phyloP scores from a whole-genome alignment of 257 asterid species.

The Linderniella brevidens region DNA sequence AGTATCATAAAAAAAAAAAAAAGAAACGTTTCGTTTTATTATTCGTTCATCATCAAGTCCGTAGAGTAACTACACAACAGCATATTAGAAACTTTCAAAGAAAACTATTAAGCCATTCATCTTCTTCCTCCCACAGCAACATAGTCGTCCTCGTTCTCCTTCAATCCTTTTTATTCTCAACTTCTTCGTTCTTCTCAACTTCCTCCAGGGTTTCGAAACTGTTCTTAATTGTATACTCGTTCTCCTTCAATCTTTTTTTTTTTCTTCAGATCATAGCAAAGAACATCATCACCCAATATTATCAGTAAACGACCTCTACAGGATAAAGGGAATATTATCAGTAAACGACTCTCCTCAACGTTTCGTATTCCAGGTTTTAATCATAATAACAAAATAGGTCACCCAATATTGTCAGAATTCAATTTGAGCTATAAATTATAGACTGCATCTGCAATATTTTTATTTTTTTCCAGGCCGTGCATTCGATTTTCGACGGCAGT shows the following conservation, averaged over 20 bases:
- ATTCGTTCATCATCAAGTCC: too few species aligned
- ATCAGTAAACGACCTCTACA: slow-evolving; percentile 79
- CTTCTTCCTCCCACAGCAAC: too few species aligned
- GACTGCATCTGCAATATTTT: slow-evolving; percentile 5
- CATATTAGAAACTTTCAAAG: too few species aligned
- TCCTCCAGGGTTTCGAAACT: too few species aligned
- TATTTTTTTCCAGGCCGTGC: slow-evolving; percentile 97
- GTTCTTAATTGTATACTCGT: too few species aligned
- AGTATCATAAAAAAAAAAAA: too few species aligned
- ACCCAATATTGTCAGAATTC: background rate
- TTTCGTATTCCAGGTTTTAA: slow-evolving; percentile 67
- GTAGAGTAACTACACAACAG: too few species aligned
- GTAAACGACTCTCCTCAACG: slow-evolving; percentile 66
- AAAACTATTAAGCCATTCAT: too few species aligned
- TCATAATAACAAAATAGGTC: background rate
- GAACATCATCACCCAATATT: slow-evolving; percentile 53
- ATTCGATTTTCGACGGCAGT: slow-evolving; percentile 65
- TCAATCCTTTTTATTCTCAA: too few species aligned
- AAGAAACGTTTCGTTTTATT: too few species aligned
- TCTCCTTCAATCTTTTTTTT: background rate
- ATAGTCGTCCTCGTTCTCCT: too few species aligned
- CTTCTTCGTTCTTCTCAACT: too few species aligned
- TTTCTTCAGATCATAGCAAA: slow-evolving; percentile 36
- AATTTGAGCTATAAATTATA: background rate
- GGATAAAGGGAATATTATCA: slow-evolving; percentile 85